Evolutionary conservation across 2,329 filamentous ascomycete genomes (phyloP).

Genomic region (Aspergillus candidus): DNA sequence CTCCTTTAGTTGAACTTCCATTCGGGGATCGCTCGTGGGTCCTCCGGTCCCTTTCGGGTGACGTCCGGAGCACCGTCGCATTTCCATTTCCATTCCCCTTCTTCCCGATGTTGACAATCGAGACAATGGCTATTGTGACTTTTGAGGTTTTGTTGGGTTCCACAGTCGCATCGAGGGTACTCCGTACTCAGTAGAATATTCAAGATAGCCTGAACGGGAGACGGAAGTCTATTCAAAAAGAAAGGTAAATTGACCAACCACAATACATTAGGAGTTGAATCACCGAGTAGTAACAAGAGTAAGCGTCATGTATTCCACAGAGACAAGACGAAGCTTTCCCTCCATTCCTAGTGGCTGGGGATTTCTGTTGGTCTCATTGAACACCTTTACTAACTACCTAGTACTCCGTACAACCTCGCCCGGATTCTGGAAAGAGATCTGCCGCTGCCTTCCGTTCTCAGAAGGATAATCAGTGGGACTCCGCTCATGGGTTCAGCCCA

Average conservation of each 20-base stretch:
- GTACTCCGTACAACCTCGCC: not conserved
- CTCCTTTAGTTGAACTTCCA: not conserved
- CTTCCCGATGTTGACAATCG: too few relatives aligned
- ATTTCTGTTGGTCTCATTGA: conserved; percentile 5
- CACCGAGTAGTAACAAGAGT: not conserved
- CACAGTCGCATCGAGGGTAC: not conserved
- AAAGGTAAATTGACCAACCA: not conserved
- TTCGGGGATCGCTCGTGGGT: conserved; percentile 12
- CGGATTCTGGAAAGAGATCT: conserved; percentile 18
- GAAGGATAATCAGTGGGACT: conserved; percentile 26
- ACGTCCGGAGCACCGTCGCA: too few relatives aligned
- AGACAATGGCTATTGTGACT: too few relatives aligned
- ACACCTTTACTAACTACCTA: not conserved
- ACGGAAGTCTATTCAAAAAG: not conserved
- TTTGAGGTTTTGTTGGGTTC: too few relatives aligned
- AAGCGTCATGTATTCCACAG: not conserved
- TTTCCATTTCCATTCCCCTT: too few relatives aligned
- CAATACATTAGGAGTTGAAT: not conserved
- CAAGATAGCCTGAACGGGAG: not conserved
- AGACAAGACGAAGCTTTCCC: conserved; percentile 7
- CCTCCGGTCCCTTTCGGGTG: not conserved
- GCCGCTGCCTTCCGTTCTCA: conserved; percentile 15
- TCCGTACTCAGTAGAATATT: too few relatives aligned
- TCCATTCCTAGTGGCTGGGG: conserved; percentile 4
- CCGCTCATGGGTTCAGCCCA: conserved; percentile 7